phyloP scores from a whole-genome alignment of 495 filamentous ascomycete species.

The Neurospora terricola region DNA sequence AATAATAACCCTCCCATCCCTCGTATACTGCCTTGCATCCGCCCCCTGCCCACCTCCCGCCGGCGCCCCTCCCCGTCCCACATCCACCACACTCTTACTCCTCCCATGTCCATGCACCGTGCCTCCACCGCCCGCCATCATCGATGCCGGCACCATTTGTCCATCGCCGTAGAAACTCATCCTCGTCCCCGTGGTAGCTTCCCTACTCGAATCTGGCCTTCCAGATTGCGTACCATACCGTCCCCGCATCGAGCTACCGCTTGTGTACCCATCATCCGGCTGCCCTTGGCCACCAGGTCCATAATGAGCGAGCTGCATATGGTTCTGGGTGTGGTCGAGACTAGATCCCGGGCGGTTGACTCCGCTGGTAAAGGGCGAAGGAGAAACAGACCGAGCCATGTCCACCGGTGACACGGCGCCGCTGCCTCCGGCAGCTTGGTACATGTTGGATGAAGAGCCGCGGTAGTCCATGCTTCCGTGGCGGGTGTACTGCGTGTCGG shows the following conservation, averaged over 20 bases:
- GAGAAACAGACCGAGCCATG: slow-evolving; percentile 37
- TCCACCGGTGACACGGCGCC: slow-evolving; percentile 31
- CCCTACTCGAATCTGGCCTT: slow-evolving; percentile 25
- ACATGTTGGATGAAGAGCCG: not conserved
- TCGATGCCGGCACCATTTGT: slow-evolving; percentile 31
- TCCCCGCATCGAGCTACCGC: not conserved
- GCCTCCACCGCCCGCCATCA: slow-evolving; percentile 33
- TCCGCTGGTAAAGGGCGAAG: slow-evolving; percentile 31
- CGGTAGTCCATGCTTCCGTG: not conserved
- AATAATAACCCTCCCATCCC: slow-evolving; percentile 78
- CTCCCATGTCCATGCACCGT: slow-evolving; percentile 30
- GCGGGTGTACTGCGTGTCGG: not conserved
- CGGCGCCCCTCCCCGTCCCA: slow-evolving; percentile 10
- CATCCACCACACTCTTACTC: slow-evolving; percentile 74
- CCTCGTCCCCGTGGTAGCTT: slow-evolving; percentile 23
- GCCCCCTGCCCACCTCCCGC: not conserved
- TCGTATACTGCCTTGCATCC: slow-evolving; percentile 55
- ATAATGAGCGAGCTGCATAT: not conserved
- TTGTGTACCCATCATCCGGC: not conserved
- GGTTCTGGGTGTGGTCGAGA: not conserved
- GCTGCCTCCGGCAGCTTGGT: slow-evolving; percentile 30
- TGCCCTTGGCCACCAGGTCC: not conserved
- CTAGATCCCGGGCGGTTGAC: not conserved
- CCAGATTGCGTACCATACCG: slow-evolving; percentile 7
- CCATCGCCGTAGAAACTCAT: slow-evolving; percentile 49